A percentile compares a stretch with the other conserved stretches of the same genome.
Evolutionary conservation across 345 rosid genomes (phyloP).

Genomic region (Pugionium dolabratum): DNA sequence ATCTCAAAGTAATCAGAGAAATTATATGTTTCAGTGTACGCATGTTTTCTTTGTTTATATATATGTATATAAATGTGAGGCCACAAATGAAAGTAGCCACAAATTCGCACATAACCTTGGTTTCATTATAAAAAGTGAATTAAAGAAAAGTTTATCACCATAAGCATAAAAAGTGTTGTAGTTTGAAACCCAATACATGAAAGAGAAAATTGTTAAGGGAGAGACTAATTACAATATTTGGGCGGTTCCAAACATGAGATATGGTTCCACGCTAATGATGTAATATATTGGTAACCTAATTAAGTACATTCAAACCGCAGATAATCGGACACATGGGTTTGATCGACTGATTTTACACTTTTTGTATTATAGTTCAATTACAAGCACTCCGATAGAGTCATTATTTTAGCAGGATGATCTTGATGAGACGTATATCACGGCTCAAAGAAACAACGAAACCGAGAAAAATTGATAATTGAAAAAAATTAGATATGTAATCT

Average conservation of each 20-base stretch:
- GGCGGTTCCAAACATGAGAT: conserved; percentile 38
- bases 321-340: conserved; percentile 25
- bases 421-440: too few relatives aligned
- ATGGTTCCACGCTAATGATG: conserved; percentile 23
- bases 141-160: not conserved
- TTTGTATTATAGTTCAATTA: not conserved
- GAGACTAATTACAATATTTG: conserved; percentile 5
- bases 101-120: conserved; percentile 23
- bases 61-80: conserved; percentile 19
- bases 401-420: too few relatives aligned
- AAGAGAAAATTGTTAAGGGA: not conserved
- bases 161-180: not conserved
- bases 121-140: not conserved
- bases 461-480: too few relatives aligned
- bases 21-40: not conserved
- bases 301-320: not conserved
- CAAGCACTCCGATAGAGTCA: not conserved
- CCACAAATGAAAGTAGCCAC: conserved; percentile 15
- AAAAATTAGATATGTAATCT: too few relatives aligned
- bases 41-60: conserved; percentile 23
- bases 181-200: conserved; percentile 7
- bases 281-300: conserved; percentile 32
- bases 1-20: not conserved
- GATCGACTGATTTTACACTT: not conserved
- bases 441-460: too few relatives aligned